These are phyloP conservation scores for Leptomonas pyrrhocoris DNA, from an alignment of 208 protist genomes.

Conservation along the genomic window DNA sequence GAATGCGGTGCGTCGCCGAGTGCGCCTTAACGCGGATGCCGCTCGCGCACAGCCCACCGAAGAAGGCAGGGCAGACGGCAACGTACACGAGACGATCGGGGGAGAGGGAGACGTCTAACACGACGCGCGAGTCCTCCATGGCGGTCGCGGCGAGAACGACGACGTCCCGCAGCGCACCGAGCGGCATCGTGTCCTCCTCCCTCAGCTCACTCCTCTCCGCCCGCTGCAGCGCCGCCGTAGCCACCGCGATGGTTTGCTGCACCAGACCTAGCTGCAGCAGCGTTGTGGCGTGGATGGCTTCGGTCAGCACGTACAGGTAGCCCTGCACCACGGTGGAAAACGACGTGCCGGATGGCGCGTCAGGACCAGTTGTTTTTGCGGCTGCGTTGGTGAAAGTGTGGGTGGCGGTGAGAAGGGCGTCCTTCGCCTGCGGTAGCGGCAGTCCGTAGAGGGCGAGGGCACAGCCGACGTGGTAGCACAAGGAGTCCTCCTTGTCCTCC, in stretches of 20 bases:
- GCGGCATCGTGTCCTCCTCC: slow-evolving; percentile 15
- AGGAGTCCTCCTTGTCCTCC: slow-evolving; percentile 22
- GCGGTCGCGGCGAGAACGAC: slow-evolving; percentile 50
- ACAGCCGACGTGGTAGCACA: slow-evolving; percentile 47
- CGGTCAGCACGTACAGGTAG: slow-evolving; percentile 52
- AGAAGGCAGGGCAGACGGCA: slow-evolving; percentile 67
- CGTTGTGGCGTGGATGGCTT: slow-evolving; percentile 75
- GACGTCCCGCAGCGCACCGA: slow-evolving; percentile 46
- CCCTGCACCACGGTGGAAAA: slow-evolving; percentile 7
- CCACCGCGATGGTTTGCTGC: slow-evolving; percentile 43
- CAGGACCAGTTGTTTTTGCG: background rate
- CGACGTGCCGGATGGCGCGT: background rate
- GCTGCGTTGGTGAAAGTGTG: slow-evolving; percentile 4
- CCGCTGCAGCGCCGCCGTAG: slow-evolving; percentile 26
- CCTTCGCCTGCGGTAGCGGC: slow-evolving; percentile 46
- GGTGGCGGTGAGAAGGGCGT: slow-evolving; percentile 39
- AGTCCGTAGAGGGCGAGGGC: slow-evolving; percentile 60
- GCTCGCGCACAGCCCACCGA: slow-evolving; percentile 57
- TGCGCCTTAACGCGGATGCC: slow-evolving; percentile 42
- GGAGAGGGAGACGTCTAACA: slow-evolving; percentile 52
- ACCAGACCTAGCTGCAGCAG: slow-evolving; percentile 75
- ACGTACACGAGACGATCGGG: slow-evolving; percentile 62
- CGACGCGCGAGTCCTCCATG: slow-evolving; percentile 64
- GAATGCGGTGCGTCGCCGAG: slow-evolving; percentile 33
- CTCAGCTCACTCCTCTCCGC: slow-evolving; percentile 28